Conservation (phyloP, 2,329 filamentous ascomycete genomes). For the Zymoseptoria tritici region DNA sequence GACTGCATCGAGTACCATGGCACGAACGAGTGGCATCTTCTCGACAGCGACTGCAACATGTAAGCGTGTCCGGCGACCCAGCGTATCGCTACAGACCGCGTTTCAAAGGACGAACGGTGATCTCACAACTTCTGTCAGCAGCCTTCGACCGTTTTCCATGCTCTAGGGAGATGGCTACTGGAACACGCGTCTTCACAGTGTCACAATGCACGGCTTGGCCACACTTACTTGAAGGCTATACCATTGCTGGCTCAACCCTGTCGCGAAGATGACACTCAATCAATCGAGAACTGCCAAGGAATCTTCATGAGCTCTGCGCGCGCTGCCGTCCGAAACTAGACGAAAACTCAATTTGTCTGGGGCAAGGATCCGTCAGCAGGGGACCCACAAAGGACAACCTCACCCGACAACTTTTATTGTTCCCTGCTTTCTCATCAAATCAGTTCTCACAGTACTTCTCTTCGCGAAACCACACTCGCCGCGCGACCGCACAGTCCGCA, state of each 20-base stretch:
- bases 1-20: neutral
- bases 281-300: neutral
- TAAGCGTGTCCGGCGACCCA: neutral
- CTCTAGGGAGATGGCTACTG: neutral
- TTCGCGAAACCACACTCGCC: neutral
- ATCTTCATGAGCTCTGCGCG: neutral
- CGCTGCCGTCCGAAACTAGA: too few species aligned
- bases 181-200: neutral
- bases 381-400: neutral
- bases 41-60: neutral
- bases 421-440: neutral
- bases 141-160: neutral
- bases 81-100: neutral
- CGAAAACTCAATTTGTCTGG: neutral
- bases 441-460: neutral
- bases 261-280: neutral
- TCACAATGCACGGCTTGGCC: neutral
- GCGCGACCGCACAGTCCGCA: too few species aligned
- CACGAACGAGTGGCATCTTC: neutral
- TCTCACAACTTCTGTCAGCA: too few species aligned
- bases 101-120: neutral
- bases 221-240: neutral
- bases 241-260: neutral
- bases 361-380: neutral
- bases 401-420: neutral